These are phyloP conservation scores for Acacia melanoxylon DNA, from an alignment of 306 rosid genomes.

Conservation along the genomic window DNA sequence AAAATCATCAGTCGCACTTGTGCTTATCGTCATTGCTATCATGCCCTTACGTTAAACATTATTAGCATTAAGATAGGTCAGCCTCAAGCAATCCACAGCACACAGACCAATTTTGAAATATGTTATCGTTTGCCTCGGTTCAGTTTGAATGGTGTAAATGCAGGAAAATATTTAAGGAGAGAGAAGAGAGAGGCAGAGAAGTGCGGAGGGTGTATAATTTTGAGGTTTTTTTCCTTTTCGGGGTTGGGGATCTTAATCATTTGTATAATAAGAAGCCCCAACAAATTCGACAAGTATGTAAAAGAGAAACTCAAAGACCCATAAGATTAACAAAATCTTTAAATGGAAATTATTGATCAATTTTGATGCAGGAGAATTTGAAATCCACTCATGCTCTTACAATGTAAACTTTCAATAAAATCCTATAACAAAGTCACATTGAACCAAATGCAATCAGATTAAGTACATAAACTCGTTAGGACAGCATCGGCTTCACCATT, in stretches of 20 bases:
- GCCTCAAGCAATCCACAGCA: conserved; percentile 2
- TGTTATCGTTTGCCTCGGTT: not conserved
- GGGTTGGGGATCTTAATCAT: not conserved
- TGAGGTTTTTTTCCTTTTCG: not conserved
- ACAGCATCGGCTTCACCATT: conserved; percentile 4
- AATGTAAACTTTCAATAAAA: not conserved
- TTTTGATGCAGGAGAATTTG: not conserved
- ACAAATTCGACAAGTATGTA: not conserved
- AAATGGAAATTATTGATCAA: not conserved
- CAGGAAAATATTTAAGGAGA: not conserved
- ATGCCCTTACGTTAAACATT: not conserved
- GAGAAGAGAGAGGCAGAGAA: not conserved
- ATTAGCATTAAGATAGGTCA: not conserved
- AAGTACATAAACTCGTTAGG: not conserved
- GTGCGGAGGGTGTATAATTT: not conserved
- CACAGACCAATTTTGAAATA: not conserved
- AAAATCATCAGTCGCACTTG: conserved; percentile 1
- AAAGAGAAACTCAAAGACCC: not conserved
- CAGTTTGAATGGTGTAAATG: not conserved
- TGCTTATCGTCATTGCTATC: not conserved
- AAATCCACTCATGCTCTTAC: conserved; percentile 1
- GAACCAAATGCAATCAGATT: not conserved
- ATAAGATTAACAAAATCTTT: not conserved
- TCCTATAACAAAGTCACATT: not conserved
- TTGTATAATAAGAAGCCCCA: not conserved